These are phyloP conservation scores for Penicillium oxalicum DNA, from an alignment of 2,329 filamentous ascomycete species.

Conservation along the genomic window DNA sequence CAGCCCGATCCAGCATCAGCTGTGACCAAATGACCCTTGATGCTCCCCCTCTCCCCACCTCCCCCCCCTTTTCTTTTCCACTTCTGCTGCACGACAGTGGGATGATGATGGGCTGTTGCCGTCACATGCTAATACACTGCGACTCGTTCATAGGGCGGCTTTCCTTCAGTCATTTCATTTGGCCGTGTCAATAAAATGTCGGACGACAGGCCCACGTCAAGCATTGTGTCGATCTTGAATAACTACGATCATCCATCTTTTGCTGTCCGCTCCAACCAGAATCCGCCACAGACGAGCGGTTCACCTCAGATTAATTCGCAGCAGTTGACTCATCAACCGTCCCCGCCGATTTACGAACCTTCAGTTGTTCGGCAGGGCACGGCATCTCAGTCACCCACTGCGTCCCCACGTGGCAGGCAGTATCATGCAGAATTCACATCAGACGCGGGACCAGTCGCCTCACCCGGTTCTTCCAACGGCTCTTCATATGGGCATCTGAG, in stretches of 20 bases:
- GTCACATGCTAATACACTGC: constrained; percentile 10
- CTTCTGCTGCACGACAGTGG: not conserved
- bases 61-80: no score
- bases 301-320: constrained; percentile 18
- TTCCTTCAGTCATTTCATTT: constrained; percentile 14
- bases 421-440: constrained; percentile 22
- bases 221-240: constrained; percentile 42
- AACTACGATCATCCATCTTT: constrained; percentile 45
- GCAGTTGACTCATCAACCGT: constrained; percentile 11
- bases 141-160: constrained; percentile 13
- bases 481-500: constrained; percentile 28
- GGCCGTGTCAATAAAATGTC: constrained; percentile 25
- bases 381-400: constrained; percentile 22
- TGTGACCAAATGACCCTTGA: no score
- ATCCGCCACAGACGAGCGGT: constrained; percentile 15
- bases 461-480: constrained; percentile 30
- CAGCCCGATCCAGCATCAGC: no score
- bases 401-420: constrained; percentile 22
- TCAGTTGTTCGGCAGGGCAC: constrained; percentile 14
- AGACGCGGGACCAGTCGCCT: constrained; percentile 23
- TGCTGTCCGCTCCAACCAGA: constrained; percentile 33
- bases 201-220: constrained; percentile 22
- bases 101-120: not conserved
- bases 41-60: no score
- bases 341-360: constrained; percentile 13